A percentile compares a stretch with the other conserved stretches of the same genome.
These are phyloP conservation scores for Diaporthe velutina DNA, from an alignment of 2,329 filamentous ascomycete species.

Conservation along the genomic window DNA sequence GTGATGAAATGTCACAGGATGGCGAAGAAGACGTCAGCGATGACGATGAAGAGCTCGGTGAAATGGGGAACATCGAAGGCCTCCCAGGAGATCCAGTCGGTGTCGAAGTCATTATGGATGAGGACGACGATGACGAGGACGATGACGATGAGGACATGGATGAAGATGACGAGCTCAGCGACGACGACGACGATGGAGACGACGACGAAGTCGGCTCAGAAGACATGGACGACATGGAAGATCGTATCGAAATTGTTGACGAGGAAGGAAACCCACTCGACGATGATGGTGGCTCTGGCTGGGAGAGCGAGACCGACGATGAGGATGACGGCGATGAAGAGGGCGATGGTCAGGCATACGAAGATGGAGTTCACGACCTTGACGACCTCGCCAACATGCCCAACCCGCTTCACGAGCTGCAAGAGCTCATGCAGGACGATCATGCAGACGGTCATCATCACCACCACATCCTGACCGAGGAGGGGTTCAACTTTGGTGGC, in stretches of 20 bases:
- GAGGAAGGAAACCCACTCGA: conserved; percentile 72
- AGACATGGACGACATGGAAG: conserved; percentile 65
- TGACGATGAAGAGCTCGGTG: conserved; percentile 83
- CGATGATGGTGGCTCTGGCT: conserved; percentile 71
- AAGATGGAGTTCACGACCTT: conserved; percentile 67
- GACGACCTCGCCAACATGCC: conserved; percentile 58
- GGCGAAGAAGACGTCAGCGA: conserved; percentile 91
- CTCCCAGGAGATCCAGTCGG: conserved; percentile 69
- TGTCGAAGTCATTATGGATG: conserved; percentile 85
- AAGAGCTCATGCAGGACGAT: conserved; percentile 67
- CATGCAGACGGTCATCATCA: conserved; percentile 63
- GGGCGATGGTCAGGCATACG: conserved; percentile 61
- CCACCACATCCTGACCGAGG: conserved; percentile 55
- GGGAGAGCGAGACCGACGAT: conserved; percentile 72
- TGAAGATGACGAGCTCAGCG: conserved; percentile 66
- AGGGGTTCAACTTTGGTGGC: conserved; percentile 37
- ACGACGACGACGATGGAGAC: conserved; percentile 73
- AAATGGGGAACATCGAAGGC: conserved; percentile 88
- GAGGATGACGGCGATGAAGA: conserved; percentile 64
- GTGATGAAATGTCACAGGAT: conserved; percentile 81
- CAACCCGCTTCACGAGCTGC: conserved; percentile 54
- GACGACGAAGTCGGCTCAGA: conserved; percentile 65
- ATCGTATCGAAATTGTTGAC: conserved; percentile 71
- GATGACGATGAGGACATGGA: conserved; percentile 73
- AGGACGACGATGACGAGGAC: conserved; percentile 73